Conservation (phyloP, 2,329 filamentous ascomycete species). For the Tothia fuscella region DNA sequence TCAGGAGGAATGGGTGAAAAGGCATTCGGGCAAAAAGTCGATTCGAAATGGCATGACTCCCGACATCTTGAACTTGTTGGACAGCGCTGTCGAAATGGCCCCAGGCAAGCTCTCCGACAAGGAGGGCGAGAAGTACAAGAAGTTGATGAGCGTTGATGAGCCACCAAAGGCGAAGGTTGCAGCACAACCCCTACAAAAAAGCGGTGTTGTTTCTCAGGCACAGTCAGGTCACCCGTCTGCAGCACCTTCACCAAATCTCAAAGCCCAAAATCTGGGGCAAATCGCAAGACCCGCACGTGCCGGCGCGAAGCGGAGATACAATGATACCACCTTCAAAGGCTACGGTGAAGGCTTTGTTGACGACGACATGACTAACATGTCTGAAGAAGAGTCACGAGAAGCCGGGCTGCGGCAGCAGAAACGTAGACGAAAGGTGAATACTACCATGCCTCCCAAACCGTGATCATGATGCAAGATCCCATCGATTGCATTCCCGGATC, state of each 20-base stretch:
- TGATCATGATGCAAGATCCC: too few species aligned
- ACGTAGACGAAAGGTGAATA: not conserved
- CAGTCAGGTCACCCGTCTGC: too few species aligned
- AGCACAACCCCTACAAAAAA: conserved; percentile 15
- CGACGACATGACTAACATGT: conserved; percentile 36
- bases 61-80: conserved; percentile 19
- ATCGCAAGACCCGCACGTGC: conserved; percentile 49
- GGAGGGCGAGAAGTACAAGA: conserved; percentile 31
- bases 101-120: conserved; percentile 29
- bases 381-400: conserved; percentile 28
- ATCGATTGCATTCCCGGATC: too few species aligned
- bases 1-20: conserved; percentile 13
- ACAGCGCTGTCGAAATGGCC: conserved; percentile 30
- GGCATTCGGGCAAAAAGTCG: conserved; percentile 14
- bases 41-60: conserved; percentile 12
- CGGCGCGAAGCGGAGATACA: conserved; percentile 64
- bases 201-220: too few species aligned
- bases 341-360: conserved; percentile 62
- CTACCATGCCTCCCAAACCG: not conserved
- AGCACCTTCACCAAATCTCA: conserved; percentile 16
- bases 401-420: not conserved
- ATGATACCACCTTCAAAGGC: conserved; percentile 61
- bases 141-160: conserved; percentile 34
- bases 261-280: conserved; percentile 19
- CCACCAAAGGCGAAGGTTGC: conserved; percentile 18